phyloP scores from a whole-genome alignment of 306 rosid species.

The Cucumis cinereus region DNA sequence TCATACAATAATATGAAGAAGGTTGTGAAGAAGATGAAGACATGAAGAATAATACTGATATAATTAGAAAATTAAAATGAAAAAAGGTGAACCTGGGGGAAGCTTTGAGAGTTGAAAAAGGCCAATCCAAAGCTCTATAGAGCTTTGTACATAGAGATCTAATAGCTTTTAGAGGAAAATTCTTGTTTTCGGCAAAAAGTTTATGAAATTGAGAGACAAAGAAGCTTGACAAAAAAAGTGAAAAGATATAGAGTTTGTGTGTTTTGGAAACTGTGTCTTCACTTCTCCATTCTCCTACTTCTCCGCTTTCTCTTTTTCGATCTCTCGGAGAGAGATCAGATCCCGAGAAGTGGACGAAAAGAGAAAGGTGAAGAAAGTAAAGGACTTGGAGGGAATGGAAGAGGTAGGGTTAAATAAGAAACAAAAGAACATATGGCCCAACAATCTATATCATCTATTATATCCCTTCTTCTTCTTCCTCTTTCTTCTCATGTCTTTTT shows the following conservation, averaged over 20 bases:
- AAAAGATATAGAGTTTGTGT: background rate
- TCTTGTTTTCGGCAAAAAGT: background rate
- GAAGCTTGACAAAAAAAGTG: conserved; percentile 20
- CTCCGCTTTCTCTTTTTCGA: background rate
- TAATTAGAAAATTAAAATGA: background rate
- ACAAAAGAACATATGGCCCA: conserved; percentile 43
- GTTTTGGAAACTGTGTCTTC: background rate
- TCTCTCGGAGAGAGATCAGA: conserved; percentile 24
- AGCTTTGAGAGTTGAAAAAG: background rate
- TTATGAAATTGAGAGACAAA: background rate
- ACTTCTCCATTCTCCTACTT: background rate
- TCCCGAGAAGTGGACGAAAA: conserved; percentile 37
- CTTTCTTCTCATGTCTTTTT: background rate
- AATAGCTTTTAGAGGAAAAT: background rate
- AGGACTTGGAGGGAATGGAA: conserved; percentile 29
- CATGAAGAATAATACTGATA: background rate
- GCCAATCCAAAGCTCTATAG: background rate
- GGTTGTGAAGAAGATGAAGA: background rate
- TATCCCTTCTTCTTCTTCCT: conserved; percentile 8
- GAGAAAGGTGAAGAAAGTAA: background rate
- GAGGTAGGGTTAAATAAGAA: conserved; percentile 44
- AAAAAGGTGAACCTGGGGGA: background rate
- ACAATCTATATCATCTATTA: conserved; percentile 17
- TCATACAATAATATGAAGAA: background rate
- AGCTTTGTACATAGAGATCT: background rate